These are phyloP conservation scores for Flaveria trinervia DNA, from an alignment of 129 eudicot genomes.

Conservation along the genomic window DNA sequence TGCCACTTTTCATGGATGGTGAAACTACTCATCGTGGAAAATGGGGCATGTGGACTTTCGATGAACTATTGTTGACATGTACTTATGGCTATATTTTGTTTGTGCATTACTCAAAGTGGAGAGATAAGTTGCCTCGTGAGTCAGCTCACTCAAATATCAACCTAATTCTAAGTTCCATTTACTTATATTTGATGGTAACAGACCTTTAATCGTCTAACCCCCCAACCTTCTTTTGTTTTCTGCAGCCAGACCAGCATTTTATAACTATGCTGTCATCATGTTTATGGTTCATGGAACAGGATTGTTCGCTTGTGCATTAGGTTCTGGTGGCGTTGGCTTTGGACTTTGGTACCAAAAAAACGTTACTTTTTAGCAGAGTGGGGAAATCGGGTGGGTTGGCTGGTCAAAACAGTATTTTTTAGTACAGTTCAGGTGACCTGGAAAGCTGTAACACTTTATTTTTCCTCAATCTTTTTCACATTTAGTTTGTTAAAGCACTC, in stretches of 20 bases:
- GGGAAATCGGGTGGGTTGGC: neutral
- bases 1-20: conserved; percentile 59
- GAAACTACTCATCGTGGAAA: conserved; percentile 48
- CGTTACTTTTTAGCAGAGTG: neutral
- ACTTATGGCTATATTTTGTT: conserved; percentile 66
- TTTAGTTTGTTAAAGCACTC: neutral
- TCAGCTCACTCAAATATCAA: conserved; percentile 15
- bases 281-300: conserved; percentile 45
- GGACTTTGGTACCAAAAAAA: conserved; percentile 57
- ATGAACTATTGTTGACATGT: conserved; percentile 54
- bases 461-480: too few species aligned
- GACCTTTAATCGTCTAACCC: neutral
- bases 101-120: conserved; percentile 86
- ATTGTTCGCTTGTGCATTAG: conserved; percentile 49
- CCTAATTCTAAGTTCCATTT: neutral
- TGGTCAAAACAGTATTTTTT: neutral
- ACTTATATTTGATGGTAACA: neutral
- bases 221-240: conserved; percentile 15
- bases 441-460: neutral
- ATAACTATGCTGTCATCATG: conserved; percentile 68
- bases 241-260: conserved; percentile 79
- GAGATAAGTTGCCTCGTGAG: conserved; percentile 81
- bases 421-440: neutral
- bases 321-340: conserved; percentile 54
- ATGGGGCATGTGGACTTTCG: conserved; percentile 66